phyloP scores from a whole-genome alignment of 2,329 filamentous ascomycete species.

The Fusarium sp. region DNA sequence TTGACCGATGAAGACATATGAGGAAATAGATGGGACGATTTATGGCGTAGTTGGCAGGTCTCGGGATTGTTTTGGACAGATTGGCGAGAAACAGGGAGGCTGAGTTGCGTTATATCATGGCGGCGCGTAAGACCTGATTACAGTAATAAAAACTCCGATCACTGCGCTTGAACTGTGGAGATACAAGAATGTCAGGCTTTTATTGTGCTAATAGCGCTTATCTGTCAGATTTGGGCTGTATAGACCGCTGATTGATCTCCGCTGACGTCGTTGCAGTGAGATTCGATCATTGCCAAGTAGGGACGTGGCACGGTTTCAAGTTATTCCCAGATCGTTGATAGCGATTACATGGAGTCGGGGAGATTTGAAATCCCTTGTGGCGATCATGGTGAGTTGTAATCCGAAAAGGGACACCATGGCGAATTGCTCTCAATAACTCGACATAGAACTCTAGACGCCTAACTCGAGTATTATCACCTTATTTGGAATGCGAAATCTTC shows the following conservation, averaged over 20 bases:
- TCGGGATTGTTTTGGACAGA: neutral
- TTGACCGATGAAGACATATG: constrained; percentile 11
- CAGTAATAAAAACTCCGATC: neutral
- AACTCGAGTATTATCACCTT: neutral
- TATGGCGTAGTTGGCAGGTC: neutral
- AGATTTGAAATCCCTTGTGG: neutral
- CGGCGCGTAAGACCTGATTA: neutral
- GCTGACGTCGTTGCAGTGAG: constrained; percentile 11
- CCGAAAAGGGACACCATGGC: neutral
- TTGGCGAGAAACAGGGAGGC: neutral
- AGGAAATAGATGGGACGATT: neutral
- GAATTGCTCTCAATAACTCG: neutral
- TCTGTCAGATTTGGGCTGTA: neutral
- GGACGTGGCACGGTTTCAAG: neutral
- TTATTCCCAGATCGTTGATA: neutral
- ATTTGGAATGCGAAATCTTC: neutral
- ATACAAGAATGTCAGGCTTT: neutral
- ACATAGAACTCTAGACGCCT: neutral
- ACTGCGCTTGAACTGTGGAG: neutral
- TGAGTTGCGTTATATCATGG: neutral
- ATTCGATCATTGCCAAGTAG: constrained; percentile 2
- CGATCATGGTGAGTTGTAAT: neutral
- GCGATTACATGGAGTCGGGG: neutral
- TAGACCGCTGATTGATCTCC: neutral
- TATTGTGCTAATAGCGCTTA: constrained; percentile 5